Percentiles rank a stretch among this genome's conserved stretches.
Conservation (phyloP, 176 grass and related monocot genomes). For the Oryza officinalis region DNA sequence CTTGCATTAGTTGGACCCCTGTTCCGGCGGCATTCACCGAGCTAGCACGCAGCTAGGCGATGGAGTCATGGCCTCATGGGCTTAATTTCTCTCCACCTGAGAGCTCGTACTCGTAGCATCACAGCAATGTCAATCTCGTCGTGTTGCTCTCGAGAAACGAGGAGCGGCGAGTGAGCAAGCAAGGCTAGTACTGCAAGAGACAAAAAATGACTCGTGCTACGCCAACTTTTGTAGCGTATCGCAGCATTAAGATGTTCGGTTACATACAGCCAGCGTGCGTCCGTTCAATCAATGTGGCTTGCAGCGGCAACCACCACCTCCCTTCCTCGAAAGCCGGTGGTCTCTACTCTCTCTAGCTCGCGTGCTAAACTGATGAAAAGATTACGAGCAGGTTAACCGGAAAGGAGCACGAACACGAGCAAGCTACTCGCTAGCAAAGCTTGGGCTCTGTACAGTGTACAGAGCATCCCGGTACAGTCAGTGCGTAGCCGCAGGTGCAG, state of each 20-base stretch:
- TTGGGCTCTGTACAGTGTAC: neutral
- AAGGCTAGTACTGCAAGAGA: neutral
- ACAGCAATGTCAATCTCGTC: neutral
- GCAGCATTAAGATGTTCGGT: slow-evolving; percentile 9
- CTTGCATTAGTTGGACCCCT: neutral
- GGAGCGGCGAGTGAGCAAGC: neutral
- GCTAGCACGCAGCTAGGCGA: no score
- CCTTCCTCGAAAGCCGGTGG: slow-evolving; percentile 28
- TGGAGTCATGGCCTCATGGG: neutral
- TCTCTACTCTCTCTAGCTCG: neutral
- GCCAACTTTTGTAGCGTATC: slow-evolving; percentile 35
- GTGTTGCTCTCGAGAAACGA: slow-evolving; percentile 16
- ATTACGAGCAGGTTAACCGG: neutral
- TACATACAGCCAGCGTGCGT: neutral
- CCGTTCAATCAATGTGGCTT: slow-evolving; percentile 23
- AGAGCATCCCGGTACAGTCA: neutral
- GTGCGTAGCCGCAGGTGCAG: neutral
- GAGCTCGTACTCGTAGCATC: neutral
- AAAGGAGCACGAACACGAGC: neutral
- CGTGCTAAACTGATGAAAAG: neutral
- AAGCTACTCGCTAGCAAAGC: neutral
- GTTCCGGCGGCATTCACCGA: neutral
- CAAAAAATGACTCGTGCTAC: neutral
- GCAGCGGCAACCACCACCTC: neutral
- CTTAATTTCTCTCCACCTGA: slow-evolving; percentile 3